A percentile compares a stretch with the other conserved stretches of the same genome.
Conservation (phyloP, 1,284 basidiomycete genomes). For the Megacollybia platyphylla region DNA sequence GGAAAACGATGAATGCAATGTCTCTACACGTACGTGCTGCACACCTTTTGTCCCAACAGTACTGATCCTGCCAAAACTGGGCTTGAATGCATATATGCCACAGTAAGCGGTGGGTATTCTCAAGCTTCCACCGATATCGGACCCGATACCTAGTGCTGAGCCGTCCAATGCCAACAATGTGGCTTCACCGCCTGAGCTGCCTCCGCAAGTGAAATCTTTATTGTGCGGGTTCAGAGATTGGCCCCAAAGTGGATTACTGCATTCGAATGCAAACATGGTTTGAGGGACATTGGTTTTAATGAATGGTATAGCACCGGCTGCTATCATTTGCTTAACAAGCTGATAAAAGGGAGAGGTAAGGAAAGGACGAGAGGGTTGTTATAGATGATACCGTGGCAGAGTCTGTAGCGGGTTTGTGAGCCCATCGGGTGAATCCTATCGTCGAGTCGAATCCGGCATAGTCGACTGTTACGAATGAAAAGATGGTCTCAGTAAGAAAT, state of each 20-base stretch:
- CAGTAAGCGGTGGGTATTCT: slow-evolving; percentile 59
- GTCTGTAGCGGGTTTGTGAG: slow-evolving; percentile 30
- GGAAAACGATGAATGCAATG: neutral
- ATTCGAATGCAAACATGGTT: slow-evolving; percentile 31
- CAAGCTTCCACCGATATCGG: slow-evolving; percentile 61
- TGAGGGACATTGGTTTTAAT: slow-evolving; percentile 53
- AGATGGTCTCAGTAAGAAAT: neutral
- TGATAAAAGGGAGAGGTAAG: neutral
- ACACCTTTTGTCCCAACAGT: neutral
- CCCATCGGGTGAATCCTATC: slow-evolving; percentile 44
- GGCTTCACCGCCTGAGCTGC: slow-evolving; percentile 46
- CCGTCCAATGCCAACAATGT: slow-evolving; percentile 25
- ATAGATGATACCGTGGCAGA: slow-evolving; percentile 20
- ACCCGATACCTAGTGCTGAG: slow-evolving; percentile 40
- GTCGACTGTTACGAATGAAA: neutral
- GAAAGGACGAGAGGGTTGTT: neutral
- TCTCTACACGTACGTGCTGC: neutral
- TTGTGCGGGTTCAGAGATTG: slow-evolving; percentile 50
- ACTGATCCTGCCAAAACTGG: slow-evolving; percentile 61
- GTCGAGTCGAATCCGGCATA: slow-evolving; percentile 6
- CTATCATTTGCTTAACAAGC: slow-evolving; percentile 34
- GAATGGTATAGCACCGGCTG: slow-evolving; percentile 44
- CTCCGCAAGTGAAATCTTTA: slow-evolving; percentile 34
- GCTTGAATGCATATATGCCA: slow-evolving; percentile 59
- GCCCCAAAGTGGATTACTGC: slow-evolving; percentile 36